These are phyloP conservation scores for Aristolochia californica DNA, from an alignment of 164 flowering plant genomes.

Conservation along the genomic window DNA sequence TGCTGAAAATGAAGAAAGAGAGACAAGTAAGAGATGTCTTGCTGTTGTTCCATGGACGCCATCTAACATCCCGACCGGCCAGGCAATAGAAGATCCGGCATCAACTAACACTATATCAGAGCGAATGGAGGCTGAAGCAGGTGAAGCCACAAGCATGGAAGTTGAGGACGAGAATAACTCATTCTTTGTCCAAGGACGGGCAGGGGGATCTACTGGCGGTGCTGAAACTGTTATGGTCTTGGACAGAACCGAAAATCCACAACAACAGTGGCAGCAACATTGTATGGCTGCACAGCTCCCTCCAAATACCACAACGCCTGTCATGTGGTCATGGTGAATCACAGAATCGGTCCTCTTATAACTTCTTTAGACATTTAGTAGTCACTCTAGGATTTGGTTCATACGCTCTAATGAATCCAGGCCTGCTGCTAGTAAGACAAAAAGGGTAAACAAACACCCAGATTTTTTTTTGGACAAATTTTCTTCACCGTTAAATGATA, in stretches of 20 bases:
- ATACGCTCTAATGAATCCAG: too few relatives aligned
- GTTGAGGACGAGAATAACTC: conserved; percentile 23
- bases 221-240: too few relatives aligned
- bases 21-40: conserved; percentile 8
- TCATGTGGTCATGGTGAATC: conserved; percentile 36
- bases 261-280: conserved; percentile 32
- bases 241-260: background rate
- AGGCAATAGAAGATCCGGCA: background rate
- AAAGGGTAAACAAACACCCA: too few relatives aligned
- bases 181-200: too few relatives aligned
- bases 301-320: conserved; percentile 32
- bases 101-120: conserved; percentile 11
- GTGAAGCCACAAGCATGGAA: conserved; percentile 34
- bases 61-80: conserved; percentile 14
- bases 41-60: conserved; percentile 73
- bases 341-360: too few relatives aligned
- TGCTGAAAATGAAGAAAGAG: conserved; percentile 15
- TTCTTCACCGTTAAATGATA: too few relatives aligned
- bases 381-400: too few relatives aligned
- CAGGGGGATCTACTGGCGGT: too few relatives aligned
- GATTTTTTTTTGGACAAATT: too few relatives aligned
- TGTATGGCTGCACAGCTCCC: conserved; percentile 54
- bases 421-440: too few relatives aligned
- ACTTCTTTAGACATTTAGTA: too few relatives aligned
- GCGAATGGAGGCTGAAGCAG: conserved; percentile 44